These are phyloP conservation scores for Phytophthora crassamura DNA, from an alignment of 352 stramenopile species.

Conservation along the genomic window DNA sequence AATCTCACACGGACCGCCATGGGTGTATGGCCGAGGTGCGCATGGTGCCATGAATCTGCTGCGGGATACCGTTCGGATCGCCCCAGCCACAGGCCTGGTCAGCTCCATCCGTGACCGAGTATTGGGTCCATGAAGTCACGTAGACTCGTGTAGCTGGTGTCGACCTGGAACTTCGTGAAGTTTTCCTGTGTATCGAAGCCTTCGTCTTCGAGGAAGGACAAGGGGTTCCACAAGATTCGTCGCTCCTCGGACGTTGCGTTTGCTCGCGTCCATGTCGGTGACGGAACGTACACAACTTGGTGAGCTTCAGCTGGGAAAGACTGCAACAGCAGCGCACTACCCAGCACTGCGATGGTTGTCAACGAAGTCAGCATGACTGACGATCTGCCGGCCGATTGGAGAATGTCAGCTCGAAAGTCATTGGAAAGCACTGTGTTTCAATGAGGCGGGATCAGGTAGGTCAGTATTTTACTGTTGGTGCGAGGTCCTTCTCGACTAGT, in stretches of 20 bases:
- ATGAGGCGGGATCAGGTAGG: background rate
- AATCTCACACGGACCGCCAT: slow-evolving; percentile 43
- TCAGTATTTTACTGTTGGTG: slow-evolving; percentile 18
- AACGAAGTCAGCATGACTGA: slow-evolving; percentile 20
- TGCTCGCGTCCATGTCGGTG: slow-evolving; percentile 36
- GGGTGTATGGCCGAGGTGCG: slow-evolving; percentile 42
- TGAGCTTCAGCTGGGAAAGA: slow-evolving; percentile 25
- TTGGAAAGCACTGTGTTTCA: background rate
- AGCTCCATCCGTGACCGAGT: slow-evolving; percentile 30
- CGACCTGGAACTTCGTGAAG: slow-evolving; percentile 41
- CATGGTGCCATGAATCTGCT: slow-evolving; percentile 43
- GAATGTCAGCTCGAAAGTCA: slow-evolving; percentile 3
- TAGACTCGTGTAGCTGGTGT: slow-evolving; percentile 46
- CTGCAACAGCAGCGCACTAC: slow-evolving; percentile 11
- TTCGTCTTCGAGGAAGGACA: slow-evolving; percentile 54
- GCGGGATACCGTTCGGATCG: slow-evolving; percentile 23
- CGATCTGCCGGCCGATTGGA: slow-evolving; percentile 6
- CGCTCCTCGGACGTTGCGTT: slow-evolving; percentile 31
- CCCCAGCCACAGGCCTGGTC: slow-evolving; percentile 44
- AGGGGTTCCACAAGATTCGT: slow-evolving; percentile 41
- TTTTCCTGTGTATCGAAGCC: slow-evolving; percentile 45
- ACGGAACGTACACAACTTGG: slow-evolving; percentile 45
- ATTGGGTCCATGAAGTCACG: slow-evolving; percentile 50
- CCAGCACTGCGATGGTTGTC: slow-evolving; percentile 4
- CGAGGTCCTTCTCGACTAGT: background rate